These are phyloP conservation scores for Mucor sp. DNA, from an alignment of 371 early-diverging fungal genomes.

Conservation along the genomic window DNA sequence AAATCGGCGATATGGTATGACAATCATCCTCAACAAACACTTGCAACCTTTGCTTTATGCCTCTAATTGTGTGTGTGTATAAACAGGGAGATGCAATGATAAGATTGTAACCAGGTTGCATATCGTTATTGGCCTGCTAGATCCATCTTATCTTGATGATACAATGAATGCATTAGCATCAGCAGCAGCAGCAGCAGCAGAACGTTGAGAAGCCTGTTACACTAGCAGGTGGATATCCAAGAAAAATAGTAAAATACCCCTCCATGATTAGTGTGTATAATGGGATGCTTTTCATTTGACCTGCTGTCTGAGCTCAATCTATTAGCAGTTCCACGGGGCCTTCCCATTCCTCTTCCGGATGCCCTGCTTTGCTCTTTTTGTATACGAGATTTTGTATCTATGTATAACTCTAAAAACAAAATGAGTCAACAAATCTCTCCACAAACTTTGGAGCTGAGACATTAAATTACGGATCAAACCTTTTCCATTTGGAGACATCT, in stretches of 20 bases:
- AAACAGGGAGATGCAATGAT: background rate
- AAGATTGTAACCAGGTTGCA: background rate
- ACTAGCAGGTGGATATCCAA: background rate
- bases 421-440: no score
- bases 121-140: background rate
- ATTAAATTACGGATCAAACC: background rate
- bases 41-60: no score
- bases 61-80: background rate
- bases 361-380: background rate
- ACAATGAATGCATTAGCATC: background rate
- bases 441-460: background rate
- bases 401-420: no score
- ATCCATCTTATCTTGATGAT: background rate
- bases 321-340: background rate
- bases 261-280: background rate
- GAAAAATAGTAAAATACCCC: background rate
- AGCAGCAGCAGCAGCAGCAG: background rate
- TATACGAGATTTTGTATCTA: no score
- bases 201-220: background rate
- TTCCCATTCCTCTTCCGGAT: background rate
- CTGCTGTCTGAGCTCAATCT: slow-evolving; percentile 1
- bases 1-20: slow-evolving; percentile 4
- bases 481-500: background rate
- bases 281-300: background rate
- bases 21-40: background rate